Percentiles rank a stretch among this genome's conserved stretches.
phyloP scores from a whole-genome alignment of 768 basidiomycete genomes.

The Lactarius psammicola region DNA sequence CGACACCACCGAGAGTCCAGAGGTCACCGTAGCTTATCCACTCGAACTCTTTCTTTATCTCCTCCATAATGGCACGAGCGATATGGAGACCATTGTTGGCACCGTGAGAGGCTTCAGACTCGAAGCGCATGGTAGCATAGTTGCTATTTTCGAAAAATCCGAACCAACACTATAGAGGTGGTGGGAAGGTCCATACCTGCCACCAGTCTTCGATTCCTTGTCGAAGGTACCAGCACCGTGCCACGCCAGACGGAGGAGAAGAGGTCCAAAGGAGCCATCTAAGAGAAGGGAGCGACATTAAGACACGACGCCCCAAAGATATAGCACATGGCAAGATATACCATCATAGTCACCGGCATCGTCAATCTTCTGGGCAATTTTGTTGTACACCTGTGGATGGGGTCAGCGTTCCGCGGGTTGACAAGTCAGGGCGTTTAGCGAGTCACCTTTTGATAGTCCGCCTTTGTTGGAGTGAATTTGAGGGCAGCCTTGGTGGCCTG shows the following conservation, averaged over 20 bases:
- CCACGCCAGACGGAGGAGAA: constrained; percentile 90
- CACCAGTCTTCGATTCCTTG: constrained; percentile 70
- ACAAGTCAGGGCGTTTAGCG: not conserved
- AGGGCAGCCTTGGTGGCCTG: constrained; percentile 62
- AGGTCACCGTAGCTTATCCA: constrained; percentile 97
- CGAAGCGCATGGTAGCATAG: constrained; percentile 98
- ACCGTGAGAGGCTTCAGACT: constrained; percentile 78
- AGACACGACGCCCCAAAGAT: constrained; percentile 16
- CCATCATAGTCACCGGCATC: constrained; percentile 78
- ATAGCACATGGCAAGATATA: constrained; percentile 36
- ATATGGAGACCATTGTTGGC: constrained; percentile 83
- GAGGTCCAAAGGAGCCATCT: constrained; percentile 90
- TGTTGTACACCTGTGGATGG: constrained; percentile 76
- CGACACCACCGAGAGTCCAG: constrained; percentile 95
- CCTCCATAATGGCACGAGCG: constrained; percentile 81
- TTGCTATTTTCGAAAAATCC: constrained; percentile 53
- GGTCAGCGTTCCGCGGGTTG: not conserved
- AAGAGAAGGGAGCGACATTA: constrained; percentile 19
- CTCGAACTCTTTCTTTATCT: constrained; percentile 80
- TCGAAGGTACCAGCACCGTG: constrained; percentile 93
- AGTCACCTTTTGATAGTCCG: constrained; percentile 85
- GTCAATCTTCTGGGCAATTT: constrained; percentile 76
- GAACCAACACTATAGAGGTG: constrained; percentile 18
- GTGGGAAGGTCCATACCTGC: constrained; percentile 51
- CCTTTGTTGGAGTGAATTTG: constrained; percentile 72